phyloP scores from a whole-genome alignment of 805 yeast species.

The Kuraishia capsulata region DNA sequence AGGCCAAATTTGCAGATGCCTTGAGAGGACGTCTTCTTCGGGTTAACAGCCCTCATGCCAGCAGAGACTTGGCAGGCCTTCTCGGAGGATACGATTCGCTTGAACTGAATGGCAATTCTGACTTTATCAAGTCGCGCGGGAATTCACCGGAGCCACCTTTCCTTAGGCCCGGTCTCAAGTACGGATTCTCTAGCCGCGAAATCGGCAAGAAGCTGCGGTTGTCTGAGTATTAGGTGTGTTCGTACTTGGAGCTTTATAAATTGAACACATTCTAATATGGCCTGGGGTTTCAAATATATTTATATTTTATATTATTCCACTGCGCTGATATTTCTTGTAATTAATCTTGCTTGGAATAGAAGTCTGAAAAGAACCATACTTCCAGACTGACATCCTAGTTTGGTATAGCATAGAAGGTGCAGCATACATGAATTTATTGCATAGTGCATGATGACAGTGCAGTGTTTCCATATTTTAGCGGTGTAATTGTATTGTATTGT shows the following conservation, averaged over 20 bases:
- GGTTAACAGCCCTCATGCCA: slow-evolving; percentile 1
- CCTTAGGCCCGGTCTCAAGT: slow-evolving; percentile 11
- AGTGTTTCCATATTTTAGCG: too few species aligned
- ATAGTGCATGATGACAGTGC: too few species aligned
- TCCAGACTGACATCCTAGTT: too few species aligned
- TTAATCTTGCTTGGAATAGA: too few species aligned
- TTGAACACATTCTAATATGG: too few species aligned
- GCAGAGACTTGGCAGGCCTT: slow-evolving; percentile 24
- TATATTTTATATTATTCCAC: too few species aligned
- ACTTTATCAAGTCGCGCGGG: slow-evolving; percentile 45
- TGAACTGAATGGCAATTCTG: slow-evolving; percentile 61
- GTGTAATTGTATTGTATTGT: too few species aligned
- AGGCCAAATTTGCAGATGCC: slow-evolving; percentile 1
- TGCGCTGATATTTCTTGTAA: too few species aligned
- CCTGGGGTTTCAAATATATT: too few species aligned
- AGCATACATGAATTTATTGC: too few species aligned
- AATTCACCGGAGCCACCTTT: slow-evolving; percentile 45
- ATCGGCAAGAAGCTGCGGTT: slow-evolving; percentile 58
- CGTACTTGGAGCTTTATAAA: not conserved
- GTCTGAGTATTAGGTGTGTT: slow-evolving; percentile 53
- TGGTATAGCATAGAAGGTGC: too few species aligned
- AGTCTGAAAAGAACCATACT: too few species aligned
- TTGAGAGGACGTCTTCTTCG: not conserved
- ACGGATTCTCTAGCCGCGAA: slow-evolving; percentile 28
- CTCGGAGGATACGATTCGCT: slow-evolving; percentile 87